Evolutionary conservation across 352 stramenopile genomes (phyloP).

Genomic region (Phytophthora cactorum): DNA sequence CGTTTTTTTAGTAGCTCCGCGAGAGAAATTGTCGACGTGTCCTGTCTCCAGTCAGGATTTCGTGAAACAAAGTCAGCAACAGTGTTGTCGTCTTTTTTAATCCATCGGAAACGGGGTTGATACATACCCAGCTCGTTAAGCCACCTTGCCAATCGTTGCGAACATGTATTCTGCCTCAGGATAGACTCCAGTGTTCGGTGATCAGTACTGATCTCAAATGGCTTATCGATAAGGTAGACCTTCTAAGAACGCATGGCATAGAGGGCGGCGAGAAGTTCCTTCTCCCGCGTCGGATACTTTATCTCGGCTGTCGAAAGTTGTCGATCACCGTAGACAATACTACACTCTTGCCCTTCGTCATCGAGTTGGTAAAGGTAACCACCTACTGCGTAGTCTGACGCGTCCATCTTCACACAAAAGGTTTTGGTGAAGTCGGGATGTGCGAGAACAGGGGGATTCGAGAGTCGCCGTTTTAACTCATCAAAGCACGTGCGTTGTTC

Average conservation of each 20-base stretch:
- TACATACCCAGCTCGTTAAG: constrained; percentile 1
- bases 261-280: constrained; percentile 6
- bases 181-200: not conserved
- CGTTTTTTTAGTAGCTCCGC: not conserved
- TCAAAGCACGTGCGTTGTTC: not conserved
- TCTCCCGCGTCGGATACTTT: constrained; percentile 8
- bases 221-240: not conserved
- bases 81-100: not conserved
- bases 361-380: constrained; percentile 11
- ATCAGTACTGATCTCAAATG: not conserved
- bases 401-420: constrained; percentile 1
- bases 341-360: not conserved
- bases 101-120: not conserved
- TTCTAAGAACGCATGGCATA: not conserved
- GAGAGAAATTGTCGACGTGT: not conserved
- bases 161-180: not conserved
- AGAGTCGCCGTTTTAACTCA: not conserved
- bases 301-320: not conserved
- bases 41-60: not conserved
- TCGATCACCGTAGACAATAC: not conserved
- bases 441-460: not conserved
- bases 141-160: constrained; percentile 1
- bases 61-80: not conserved
- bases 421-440: not conserved
- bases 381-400: constrained; percentile 4